phyloP scores from a whole-genome alignment of 306 rosid genomes.

The Arachis hypogaea region DNA sequence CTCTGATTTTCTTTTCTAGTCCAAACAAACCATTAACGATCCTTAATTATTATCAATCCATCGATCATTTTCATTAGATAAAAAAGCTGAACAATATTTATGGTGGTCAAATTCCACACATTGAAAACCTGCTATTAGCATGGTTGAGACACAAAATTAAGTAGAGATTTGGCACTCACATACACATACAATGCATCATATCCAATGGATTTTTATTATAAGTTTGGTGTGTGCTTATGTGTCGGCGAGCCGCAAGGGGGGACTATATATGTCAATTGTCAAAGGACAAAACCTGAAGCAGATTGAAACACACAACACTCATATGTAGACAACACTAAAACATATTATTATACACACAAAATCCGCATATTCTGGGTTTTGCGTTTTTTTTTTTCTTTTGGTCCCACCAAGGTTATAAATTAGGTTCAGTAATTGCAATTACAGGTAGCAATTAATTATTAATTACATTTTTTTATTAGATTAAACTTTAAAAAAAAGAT shows the following conservation, averaged over 20 bases:
- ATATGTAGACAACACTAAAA: neutral
- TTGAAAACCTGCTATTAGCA: neutral
- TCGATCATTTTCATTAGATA: neutral
- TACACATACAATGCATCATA: slow-evolving; percentile 4
- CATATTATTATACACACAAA: neutral
- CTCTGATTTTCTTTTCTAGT: too few relatives aligned
- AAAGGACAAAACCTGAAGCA: neutral
- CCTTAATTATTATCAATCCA: too few relatives aligned
- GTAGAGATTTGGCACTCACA: slow-evolving; percentile 6
- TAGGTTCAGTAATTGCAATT: too few relatives aligned
- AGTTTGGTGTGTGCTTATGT: neutral
- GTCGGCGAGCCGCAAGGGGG: slow-evolving; percentile 32
- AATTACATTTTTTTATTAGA: too few relatives aligned
- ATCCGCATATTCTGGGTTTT: slow-evolving; percentile 39
- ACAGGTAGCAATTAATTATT: too few relatives aligned
- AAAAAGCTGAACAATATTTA: neutral
- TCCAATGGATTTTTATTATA: slow-evolving; percentile 29
- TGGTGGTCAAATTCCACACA: neutral
- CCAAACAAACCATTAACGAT: too few relatives aligned
- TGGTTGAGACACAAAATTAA: neutral
- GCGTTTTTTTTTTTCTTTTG: neutral
- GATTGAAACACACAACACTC: neutral
- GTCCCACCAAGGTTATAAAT: too few relatives aligned
- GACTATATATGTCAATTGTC: slow-evolving; percentile 17
- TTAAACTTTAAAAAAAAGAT: too few relatives aligned